Conservation (phyloP, 306 rosid genomes). For the Cucurbita pepo region DNA sequence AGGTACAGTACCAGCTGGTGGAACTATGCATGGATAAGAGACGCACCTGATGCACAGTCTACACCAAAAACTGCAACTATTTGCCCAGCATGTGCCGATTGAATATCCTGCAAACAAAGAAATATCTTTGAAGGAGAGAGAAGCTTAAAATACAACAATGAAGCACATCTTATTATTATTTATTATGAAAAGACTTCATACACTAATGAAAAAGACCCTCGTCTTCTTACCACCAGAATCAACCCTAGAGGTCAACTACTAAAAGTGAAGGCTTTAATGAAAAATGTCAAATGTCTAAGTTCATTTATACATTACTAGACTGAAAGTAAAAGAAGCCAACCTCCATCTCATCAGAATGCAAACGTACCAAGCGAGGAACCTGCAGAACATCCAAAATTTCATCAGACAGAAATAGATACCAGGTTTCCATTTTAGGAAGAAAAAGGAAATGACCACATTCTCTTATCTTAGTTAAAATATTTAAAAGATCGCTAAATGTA, state of each 20-base stretch:
- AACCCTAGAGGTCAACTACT: background rate
- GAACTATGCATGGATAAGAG: conserved; percentile 4
- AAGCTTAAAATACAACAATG: background rate
- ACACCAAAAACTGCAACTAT: conserved; percentile 98
- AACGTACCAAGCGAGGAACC: conserved; percentile 96
- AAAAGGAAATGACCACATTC: background rate
- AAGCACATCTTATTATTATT: background rate
- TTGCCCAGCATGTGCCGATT: conserved; percentile 96
- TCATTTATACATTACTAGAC: background rate
- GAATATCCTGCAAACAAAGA: conserved; percentile 56
- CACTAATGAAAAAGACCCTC: background rate
- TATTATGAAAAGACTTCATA: background rate
- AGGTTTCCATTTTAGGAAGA: background rate
- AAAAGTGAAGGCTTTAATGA: background rate
- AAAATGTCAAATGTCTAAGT: background rate
- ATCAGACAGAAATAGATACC: background rate
- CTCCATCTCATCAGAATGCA: conserved; percentile 99
- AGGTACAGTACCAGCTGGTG: background rate
- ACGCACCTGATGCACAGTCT: conserved; percentile 95
- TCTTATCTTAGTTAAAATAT: background rate
- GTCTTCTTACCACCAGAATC: background rate
- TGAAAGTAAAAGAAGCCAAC: conserved; percentile 22
- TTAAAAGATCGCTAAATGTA: background rate
- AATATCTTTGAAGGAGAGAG: background rate
- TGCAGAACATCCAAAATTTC: conserved; percentile 11